Conservation (phyloP, 2,329 filamentous ascomycete genomes). For the Hymenoscyphus infarciens region DNA sequence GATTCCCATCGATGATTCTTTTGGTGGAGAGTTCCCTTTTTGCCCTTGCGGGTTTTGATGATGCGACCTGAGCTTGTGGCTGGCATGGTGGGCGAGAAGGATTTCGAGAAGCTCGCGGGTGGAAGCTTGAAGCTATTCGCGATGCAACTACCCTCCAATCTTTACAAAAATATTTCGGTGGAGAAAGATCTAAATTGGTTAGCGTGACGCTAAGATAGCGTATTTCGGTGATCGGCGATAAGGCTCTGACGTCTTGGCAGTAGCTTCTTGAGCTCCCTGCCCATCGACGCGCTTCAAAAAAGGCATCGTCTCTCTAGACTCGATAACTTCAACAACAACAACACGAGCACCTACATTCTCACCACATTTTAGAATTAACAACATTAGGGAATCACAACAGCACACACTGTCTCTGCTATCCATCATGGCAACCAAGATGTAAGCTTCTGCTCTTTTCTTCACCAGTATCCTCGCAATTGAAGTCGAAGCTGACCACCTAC, state of each 20-base stretch:
- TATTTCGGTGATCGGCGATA: slow-evolving; percentile 14
- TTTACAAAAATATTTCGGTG: slow-evolving; percentile 14
- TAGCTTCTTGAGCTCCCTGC: slow-evolving; percentile 9
- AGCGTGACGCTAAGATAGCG: slow-evolving; percentile 24
- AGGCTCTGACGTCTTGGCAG: slow-evolving; percentile 3
- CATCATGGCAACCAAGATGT: slow-evolving; percentile 46
- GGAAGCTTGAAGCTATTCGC: slow-evolving; percentile 4
- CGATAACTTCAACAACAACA: background rate
- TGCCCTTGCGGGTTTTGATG: slow-evolving; percentile 65
- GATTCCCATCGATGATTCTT: slow-evolving; percentile 89
- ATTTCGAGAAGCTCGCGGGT: background rate
- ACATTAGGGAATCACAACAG: background rate
- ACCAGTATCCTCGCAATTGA: background rate
- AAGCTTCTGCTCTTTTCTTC: slow-evolving; percentile 5
- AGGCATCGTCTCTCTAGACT: background rate
- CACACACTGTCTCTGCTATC: background rate
- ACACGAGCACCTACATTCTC: background rate
- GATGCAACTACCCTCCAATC: slow-evolving; percentile 1
- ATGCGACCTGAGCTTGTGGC: slow-evolving; percentile 63
- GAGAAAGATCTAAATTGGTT: too few species aligned
- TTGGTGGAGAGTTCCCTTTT: slow-evolving; percentile 67
- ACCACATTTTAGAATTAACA: background rate
- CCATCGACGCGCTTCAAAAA: slow-evolving; percentile 4
- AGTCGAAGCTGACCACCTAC: slow-evolving; percentile 15
- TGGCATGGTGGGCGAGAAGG: slow-evolving; percentile 47